Evolutionary conservation across 1,139 yeast genomes (phyloP).

Genomic region (Candida sanyaensis): DNA sequence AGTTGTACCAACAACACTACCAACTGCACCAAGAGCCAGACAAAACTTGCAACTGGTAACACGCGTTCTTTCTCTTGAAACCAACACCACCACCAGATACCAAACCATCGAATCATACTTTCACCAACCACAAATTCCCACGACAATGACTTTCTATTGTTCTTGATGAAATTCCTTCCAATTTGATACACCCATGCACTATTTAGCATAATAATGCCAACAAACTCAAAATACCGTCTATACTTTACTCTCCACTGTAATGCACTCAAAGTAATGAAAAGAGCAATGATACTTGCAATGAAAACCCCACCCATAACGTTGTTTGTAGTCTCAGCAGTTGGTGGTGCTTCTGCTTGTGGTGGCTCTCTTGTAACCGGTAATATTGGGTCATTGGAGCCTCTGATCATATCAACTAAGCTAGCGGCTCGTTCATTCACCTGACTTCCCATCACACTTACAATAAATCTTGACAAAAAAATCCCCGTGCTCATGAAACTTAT

Average conservation of each 20-base stretch:
- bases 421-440: constrained; percentile 75
- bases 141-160: constrained; percentile 63
- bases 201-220: constrained; percentile 52
- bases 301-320: constrained; percentile 66
- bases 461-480: constrained; percentile 66
- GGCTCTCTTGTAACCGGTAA: constrained; percentile 15
- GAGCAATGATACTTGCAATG: constrained; percentile 50
- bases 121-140: constrained; percentile 76
- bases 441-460: constrained; percentile 66
- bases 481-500: constrained; percentile 69
- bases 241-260: constrained; percentile 62
- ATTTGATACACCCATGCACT: constrained; percentile 94
- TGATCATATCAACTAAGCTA: constrained; percentile 63
- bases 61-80: background rate
- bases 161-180: constrained; percentile 72
- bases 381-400: constrained; percentile 33
- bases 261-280: constrained; percentile 60
- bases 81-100: constrained; percentile 48
- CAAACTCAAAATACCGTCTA: constrained; percentile 60
- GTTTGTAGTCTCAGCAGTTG: constrained; percentile 52
- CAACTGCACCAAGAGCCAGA: background rate
- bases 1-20: background rate
- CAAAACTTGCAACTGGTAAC: background rate
- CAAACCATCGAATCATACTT: constrained; percentile 52
- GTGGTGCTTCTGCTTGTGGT: constrained; percentile 14